Percentiles rank a stretch among this genome's conserved stretches.
phyloP scores from a whole-genome alignment of 768 basidiomycete species.

The Boletus subcaerulescens region DNA sequence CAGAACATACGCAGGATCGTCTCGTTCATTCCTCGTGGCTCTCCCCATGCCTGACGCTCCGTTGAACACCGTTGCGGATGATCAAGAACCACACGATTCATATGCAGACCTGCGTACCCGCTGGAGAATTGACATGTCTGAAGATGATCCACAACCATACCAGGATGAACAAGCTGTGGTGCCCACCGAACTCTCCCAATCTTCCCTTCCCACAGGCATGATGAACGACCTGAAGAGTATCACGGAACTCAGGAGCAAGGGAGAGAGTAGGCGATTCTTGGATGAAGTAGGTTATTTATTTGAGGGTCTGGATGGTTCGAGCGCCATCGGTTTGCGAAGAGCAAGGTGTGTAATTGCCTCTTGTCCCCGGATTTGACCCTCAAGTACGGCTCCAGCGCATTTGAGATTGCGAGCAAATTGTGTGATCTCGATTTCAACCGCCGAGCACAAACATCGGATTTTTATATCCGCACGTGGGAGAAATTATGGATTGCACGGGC shows the following conservation, averaged over 20 bases:
- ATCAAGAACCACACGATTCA: constrained; percentile 59
- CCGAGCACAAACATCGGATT: constrained; percentile 75
- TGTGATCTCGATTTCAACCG: constrained; percentile 74
- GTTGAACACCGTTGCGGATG: constrained; percentile 43
- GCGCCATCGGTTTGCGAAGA: constrained; percentile 54
- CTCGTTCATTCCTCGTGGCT: constrained; percentile 76
- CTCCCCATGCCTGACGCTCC: constrained; percentile 41
- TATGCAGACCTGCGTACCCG: constrained; percentile 71
- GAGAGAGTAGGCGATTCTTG: constrained; percentile 74
- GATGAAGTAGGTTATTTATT: constrained; percentile 86
- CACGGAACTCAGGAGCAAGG: constrained; percentile 75
- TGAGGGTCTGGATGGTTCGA: constrained; percentile 64
- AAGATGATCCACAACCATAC: constrained; percentile 57
- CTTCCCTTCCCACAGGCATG: constrained; percentile 51
- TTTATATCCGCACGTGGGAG: constrained; percentile 67
- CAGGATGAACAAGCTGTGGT: constrained; percentile 6
- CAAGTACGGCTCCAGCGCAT: constrained; percentile 46
- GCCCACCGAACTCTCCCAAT: constrained; percentile 30
- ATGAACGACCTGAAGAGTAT: constrained; percentile 78
- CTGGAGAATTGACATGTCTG: constrained; percentile 80
- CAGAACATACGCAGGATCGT: constrained; percentile 71
- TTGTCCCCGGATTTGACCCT: neutral
- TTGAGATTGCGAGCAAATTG: constrained; percentile 73
- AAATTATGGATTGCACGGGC: constrained; percentile 56
- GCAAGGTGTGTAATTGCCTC: constrained; percentile 49